phyloP scores from a whole-genome alignment of 2,329 filamentous ascomycete genomes.

The Eutypella sp. region DNA sequence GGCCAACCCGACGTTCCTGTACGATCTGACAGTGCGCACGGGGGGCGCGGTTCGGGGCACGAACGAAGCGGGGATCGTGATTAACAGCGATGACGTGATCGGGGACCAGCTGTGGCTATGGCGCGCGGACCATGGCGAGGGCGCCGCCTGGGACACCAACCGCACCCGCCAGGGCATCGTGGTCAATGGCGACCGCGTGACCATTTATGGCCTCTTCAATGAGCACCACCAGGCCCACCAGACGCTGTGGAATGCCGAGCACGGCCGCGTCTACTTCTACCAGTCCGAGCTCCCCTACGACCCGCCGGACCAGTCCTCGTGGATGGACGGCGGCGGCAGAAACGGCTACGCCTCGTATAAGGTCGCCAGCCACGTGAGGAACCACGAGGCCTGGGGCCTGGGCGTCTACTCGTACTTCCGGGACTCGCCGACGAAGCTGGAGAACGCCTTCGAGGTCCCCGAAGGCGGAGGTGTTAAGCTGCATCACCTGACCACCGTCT shows the following conservation, averaged over 20 bases:
- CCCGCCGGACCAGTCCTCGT: conserved; percentile 24
- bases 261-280: conserved; percentile 28
- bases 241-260: conserved; percentile 28
- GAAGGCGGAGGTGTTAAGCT: conserved; percentile 19
- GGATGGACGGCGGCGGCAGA: conserved; percentile 16
- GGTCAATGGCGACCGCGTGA: conserved; percentile 26
- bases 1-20: conserved; percentile 26
- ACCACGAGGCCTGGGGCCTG: conserved; percentile 28
- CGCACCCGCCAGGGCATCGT: conserved; percentile 26
- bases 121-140: conserved; percentile 28
- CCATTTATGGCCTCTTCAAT: conserved; percentile 29
- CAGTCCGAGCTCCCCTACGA: conserved; percentile 31
- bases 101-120: conserved; percentile 30
- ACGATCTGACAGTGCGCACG: conserved; percentile 28
- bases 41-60: conserved; percentile 17
- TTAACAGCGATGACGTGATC: conserved; percentile 27
- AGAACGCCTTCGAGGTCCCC: conserved; percentile 28
- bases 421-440: conserved; percentile 27
- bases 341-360: conserved; percentile 31
- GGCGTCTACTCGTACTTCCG: conserved; percentile 30
- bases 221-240: conserved; percentile 29
- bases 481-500: conserved; percentile 27
- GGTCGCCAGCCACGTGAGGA: conserved; percentile 22
- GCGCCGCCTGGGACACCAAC: conserved; percentile 25
- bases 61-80: conserved; percentile 24